Conservation (phyloP, 1,139 yeast species). For the Taiozyma sp. region DNA sequence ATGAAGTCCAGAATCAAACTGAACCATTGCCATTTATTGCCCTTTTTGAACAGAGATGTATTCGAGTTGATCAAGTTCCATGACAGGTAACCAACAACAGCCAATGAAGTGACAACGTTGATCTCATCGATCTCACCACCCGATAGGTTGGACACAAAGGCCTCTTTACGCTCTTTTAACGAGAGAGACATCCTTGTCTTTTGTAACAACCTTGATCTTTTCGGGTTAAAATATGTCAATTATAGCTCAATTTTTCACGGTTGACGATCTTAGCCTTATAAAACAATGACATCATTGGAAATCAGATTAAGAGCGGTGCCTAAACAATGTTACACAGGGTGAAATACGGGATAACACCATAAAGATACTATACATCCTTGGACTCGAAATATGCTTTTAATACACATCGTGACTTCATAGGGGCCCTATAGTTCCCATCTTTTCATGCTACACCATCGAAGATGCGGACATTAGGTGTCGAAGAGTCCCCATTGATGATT, state of each 20-base stretch:
- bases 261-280: too few species aligned
- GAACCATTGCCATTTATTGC: conserved; percentile 15
- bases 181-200: conserved; percentile 1
- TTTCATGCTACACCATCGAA: not conserved
- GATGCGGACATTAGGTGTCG: conserved; percentile 4
- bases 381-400: too few species aligned
- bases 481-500: conserved; percentile 14
- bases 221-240: too few species aligned
- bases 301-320: too few species aligned
- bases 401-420: too few species aligned
- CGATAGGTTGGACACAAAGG: conserved; percentile 73
- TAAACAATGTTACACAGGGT: too few species aligned
- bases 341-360: too few species aligned
- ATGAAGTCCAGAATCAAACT: conserved; percentile 48
- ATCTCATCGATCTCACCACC: conserved; percentile 81
- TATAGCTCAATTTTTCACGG: too few species aligned
- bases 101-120: conserved; percentile 63
- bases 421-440: too few species aligned
- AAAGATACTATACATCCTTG: too few species aligned
- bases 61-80: conserved; percentile 45
- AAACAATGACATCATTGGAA: too few species aligned
- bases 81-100: conserved; percentile 54
- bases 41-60: conserved; percentile 27
- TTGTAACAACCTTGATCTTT: not conserved
- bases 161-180: conserved; percentile 72